phyloP scores from a whole-genome alignment of 768 basidiomycete genomes.

The Boletus coccyginus region DNA sequence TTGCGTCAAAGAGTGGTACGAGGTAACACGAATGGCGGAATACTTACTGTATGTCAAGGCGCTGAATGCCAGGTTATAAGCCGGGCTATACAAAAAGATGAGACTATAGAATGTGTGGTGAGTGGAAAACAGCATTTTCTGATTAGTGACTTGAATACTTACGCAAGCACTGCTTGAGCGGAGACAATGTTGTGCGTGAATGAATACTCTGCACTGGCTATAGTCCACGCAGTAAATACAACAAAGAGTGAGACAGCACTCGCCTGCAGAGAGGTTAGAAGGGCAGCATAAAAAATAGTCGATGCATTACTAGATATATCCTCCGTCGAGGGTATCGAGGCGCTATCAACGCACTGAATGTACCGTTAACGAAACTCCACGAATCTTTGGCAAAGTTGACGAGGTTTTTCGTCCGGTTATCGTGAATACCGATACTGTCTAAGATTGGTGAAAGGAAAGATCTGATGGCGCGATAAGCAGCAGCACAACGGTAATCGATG shows the following conservation, averaged over 20 bases:
- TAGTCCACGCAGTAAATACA: constrained; percentile 17
- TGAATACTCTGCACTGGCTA: not conserved
- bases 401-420: constrained; percentile 6
- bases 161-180: constrained; percentile 10
- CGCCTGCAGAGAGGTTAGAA: not conserved
- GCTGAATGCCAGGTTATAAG: no score
- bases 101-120: no score
- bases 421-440: no score
- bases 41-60: no score
- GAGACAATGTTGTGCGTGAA: constrained; percentile 5
- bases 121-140: no score
- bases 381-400: constrained; percentile 4
- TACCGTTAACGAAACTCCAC: constrained; percentile 7
- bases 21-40: no score
- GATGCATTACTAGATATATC: no score
- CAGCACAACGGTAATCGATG: no score
- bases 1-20: no score
- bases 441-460: not conserved
- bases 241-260: constrained; percentile 12
- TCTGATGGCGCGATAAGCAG: not conserved
- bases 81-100: no score
- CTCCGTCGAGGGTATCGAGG: no score
- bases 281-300: no score
- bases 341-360: not conserved
- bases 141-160: not conserved